Percentiles rank a stretch among this genome's conserved stretches.
Evolutionary conservation across 768 basidiomycete genomes (phyloP).

Genomic region (Hypsizygus marmoreus): DNA sequence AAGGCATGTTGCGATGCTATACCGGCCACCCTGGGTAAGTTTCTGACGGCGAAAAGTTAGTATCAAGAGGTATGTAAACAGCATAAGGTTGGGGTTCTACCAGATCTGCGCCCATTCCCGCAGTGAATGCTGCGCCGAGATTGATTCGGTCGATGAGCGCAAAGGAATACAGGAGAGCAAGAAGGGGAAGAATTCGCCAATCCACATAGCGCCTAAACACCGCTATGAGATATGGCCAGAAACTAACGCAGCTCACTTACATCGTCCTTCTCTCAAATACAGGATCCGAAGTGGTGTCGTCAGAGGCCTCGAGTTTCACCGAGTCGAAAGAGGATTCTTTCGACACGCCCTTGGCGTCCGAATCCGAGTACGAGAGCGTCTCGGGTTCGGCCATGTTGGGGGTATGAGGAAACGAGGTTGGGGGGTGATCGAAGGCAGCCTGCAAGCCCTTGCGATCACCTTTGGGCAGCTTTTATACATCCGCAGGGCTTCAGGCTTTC

Average conservation of each 20-base stretch:
- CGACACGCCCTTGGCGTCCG: slow-evolving; percentile 10
- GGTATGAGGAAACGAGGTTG: not conserved
- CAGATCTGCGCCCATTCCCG: slow-evolving; percentile 44
- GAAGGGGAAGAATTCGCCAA: slow-evolving; percentile 43
- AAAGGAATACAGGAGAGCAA: slow-evolving; percentile 42
- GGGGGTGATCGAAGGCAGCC: not conserved
- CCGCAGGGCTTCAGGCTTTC: slow-evolving; percentile 6
- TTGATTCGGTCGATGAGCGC: slow-evolving; percentile 47
- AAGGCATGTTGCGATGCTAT: slow-evolving; percentile 42
- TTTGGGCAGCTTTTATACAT: slow-evolving; percentile 13
- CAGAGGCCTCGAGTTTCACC: slow-evolving; percentile 13
- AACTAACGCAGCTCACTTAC: slow-evolving; percentile 21
- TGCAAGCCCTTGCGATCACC: not conserved
- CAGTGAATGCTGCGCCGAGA: slow-evolving; percentile 42
- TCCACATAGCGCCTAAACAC: slow-evolving; percentile 39
- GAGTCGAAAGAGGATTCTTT: slow-evolving; percentile 13
- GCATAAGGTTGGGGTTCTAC: slow-evolving; percentile 17
- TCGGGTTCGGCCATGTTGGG: slow-evolving; percentile 15
- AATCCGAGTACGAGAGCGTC: slow-evolving; percentile 12
- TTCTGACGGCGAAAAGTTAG: slow-evolving; percentile 22
- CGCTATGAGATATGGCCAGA: not conserved
- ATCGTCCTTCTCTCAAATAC: slow-evolving; percentile 39
- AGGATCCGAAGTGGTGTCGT: slow-evolving; percentile 15
- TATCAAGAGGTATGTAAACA: slow-evolving; percentile 2
- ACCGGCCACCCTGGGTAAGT: slow-evolving; percentile 35